A percentile compares a stretch with the other conserved stretches of the same genome.
phyloP scores from a whole-genome alignment of 2,329 filamentous ascomycete species.

The Triangularia setosa region DNA sequence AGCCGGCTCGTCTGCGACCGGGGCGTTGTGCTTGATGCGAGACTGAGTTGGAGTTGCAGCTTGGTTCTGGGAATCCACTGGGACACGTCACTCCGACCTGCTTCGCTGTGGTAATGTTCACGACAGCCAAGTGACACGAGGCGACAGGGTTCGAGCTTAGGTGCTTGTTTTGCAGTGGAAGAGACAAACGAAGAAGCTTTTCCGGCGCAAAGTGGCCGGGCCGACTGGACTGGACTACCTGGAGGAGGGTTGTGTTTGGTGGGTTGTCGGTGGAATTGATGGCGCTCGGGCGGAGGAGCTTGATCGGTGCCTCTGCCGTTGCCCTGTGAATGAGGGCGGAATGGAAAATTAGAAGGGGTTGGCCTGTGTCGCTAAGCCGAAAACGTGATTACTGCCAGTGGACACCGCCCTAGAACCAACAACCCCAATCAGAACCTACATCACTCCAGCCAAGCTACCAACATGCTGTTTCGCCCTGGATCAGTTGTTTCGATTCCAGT shows the following conservation, averaged over 20 bases:
- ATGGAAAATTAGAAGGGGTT: conserved; percentile 25
- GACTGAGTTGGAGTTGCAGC: neutral
- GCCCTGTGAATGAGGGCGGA: conserved; percentile 23
- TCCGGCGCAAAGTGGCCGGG: neutral
- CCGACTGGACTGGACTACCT: neutral
- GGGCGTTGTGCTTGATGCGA: neutral
- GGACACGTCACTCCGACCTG: conserved; percentile 20
- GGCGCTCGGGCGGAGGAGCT: neutral
- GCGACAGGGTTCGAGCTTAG: neutral
- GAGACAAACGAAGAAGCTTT: neutral
- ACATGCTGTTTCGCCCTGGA: neutral
- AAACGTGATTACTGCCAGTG: conserved; percentile 10
- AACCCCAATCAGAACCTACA: neutral
- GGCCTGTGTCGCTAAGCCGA: conserved; percentile 21
- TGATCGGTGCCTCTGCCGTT: conserved; percentile 17
- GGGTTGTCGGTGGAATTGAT: neutral
- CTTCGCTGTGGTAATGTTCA: neutral
- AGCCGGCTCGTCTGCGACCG: neutral
- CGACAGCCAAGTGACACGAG: conserved; percentile 1
- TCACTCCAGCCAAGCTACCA: neutral
- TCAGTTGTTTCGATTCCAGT: neutral
- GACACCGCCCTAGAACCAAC: conserved; percentile 7
- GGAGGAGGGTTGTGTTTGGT: neutral
- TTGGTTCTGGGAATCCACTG: conserved; percentile 12
- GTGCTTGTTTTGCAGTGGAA: neutral